Base-by-base conservation (phyloP, 768 basidiomycete genomes). In the Russula lepida region DNA sequence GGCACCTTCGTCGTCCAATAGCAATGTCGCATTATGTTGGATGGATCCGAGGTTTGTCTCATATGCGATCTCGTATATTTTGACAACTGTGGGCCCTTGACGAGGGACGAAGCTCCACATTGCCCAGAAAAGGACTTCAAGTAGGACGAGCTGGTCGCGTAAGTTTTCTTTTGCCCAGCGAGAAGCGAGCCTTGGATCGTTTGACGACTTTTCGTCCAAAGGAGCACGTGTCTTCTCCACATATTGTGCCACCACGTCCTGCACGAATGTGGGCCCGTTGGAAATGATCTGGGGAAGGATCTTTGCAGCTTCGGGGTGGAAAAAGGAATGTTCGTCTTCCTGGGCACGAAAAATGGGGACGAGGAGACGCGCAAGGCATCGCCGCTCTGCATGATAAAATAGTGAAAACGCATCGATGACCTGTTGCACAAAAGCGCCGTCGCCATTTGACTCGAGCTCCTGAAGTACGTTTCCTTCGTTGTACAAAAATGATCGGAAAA, bases 91-190 rank as follows among this genome's bases (percentile, higher is more conserved):
- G 4, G 79, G 74, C 2, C 86, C 89, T 39, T 77, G 79, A 66
- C 89, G 86, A 0, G 85, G 72, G 12, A 82, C 81, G 59, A 83
- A 85, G 13, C 81, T 84, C 84, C 88, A 95, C 81, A 93, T 86
- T 5, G 84, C 80, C 83, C 90, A 91, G 72, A 97, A 98, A 48
- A 97, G 77, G 35, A 95, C 82, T 66, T 97, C 92, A 52, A 97
- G 75, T 46, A 93, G 69, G 12, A 85, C 84, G 44, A 92, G 74
- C 70, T 95, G 95, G 68, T 94, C 86, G 68, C 81, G 82, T 33
- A 80, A 69, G 68, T 83, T 86, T 71, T 92, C 86, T 74, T 87
- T 89, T 41, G 81, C 86, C 82, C 85, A 88, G 43, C 74, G 71
- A n/a, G 84, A 79, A 11, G 83, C 84, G 19, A 77, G 76, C 63